Evolutionary conservation across 2,329 filamentous ascomycete genomes (phyloP), one percentile per base, ranked within the genome.

Genomic region (Escovopsis sp.): DNA sequence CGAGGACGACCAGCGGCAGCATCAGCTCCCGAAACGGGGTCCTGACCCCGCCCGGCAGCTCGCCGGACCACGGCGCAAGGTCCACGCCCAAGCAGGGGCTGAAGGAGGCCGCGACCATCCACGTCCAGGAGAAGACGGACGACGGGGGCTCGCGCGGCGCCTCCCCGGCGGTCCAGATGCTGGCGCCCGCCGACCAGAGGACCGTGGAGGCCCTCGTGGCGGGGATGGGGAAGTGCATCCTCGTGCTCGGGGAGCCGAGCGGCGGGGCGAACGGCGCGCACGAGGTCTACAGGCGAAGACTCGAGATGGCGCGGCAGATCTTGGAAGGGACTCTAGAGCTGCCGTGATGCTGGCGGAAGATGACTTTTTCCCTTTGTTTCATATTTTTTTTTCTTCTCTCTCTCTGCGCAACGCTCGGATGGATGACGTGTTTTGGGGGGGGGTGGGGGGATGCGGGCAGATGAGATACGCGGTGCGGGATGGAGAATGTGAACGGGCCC

Each of bases 301-400:
- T 94, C 39, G 84, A 93, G 49, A 74, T 77, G 40, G 87, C 86
- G 5, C 76, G 79, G 45, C 70, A 74, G 40, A 72, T 84, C 4
- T 65, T 94, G 27, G 84, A 89, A 49, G 84, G 84, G 5, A 71
- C 44, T 12, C 25, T 42, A 40, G 42, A 48, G 43, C 27, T 27
- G 20, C 31, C 38, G 15, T 43, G 41, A 45, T 38, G 11, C 1
- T 11, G 11, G 14, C 7, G 6, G 13, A 27, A 16, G 14, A 30
- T 27, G 20, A 16, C 39, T 34, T 33, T 37, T 15, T 27, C 11
- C 39, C 33, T 20, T 39, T 15, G 31, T 40, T 36, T 31, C 15
- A 11, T 31, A 2, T 40, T 42, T 11, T 15, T 12, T 44, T 43
- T 32, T 41, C 16, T 37, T n/a, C 16, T 16, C 35, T 31, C n/a